These are phyloP conservation scores for Diospyros lotus DNA, from an alignment of 148 eudicot genomes.

Conservation along the genomic window DNA sequence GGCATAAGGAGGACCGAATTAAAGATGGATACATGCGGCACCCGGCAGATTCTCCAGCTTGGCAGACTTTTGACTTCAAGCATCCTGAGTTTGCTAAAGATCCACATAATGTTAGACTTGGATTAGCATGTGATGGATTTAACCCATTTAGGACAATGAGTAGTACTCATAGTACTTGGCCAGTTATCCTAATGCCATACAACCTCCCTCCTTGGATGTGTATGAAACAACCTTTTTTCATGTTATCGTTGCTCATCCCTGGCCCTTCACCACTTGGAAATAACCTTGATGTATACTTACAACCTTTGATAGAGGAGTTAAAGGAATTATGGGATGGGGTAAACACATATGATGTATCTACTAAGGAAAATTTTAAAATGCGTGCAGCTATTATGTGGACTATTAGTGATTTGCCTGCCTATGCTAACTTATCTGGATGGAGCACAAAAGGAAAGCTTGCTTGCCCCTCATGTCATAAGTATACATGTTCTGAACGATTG, in stretches of 20 bases:
- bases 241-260: not conserved
- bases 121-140: too few species aligned
- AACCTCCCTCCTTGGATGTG: not conserved
- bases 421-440: slow-evolving; percentile 22
- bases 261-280: too few species aligned
- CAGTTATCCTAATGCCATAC: too few species aligned
- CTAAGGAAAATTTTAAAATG: not conserved
- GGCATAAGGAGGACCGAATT: not conserved
- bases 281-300: too few species aligned
- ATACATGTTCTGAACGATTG: not conserved
- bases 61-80: not conserved
- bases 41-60: not conserved
- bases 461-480: not conserved
- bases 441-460: slow-evolving; percentile 11
- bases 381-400: slow-evolving; percentile 13
- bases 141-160: too few species aligned
- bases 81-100: not conserved
- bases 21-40: not conserved
- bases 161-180: too few species aligned
- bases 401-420: slow-evolving; percentile 18
- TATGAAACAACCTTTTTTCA: not conserved
- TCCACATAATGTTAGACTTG: too few species aligned
- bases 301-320: too few species aligned
- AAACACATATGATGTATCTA: not conserved
- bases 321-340: too few species aligned